Evolutionary conservation across 2,329 filamentous ascomycete genomes (phyloP), one percentile per base, ranked within the genome.

Genomic region (Beauveria varroae): DNA sequence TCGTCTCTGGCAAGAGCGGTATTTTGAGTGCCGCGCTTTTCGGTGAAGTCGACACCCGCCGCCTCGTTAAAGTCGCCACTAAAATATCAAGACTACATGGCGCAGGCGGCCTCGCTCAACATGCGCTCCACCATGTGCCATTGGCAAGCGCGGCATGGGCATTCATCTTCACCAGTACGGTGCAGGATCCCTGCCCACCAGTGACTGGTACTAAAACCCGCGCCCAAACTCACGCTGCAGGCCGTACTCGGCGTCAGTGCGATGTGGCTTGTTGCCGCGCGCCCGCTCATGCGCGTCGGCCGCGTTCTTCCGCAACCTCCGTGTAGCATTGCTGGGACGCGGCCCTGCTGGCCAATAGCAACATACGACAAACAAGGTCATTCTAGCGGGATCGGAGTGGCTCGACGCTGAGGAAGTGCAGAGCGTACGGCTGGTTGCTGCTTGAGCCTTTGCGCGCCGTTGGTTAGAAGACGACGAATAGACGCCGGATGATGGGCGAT

Each of bases 251-350:
- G 65, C 10, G 55, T 69, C 52, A 72, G 72, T 66, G 65, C 67
- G 8, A 51, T 67, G 1, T 69, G 67, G 30, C 67, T 65, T 20
- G 67, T 63, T 30, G 9, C 28, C 6, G 65, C 66, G 22, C 66
- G 68, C 59, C 61, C 67, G 18, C 50, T 67, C 6, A 63, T 71
- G 50, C 63, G 64, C 4, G 57, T 67, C 5, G 63, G 63, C 5
- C 64, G 65, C 24, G 61, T 73, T 7, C 60, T 73, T 14, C 68
- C 69, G 5, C 68, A 72, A 20, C 67, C 71, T 50, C 70, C 69
- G 26, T 70, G 68, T 60, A 69, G 66, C 20, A 69, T 72, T 28
- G 69, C 68, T 0, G 69, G 69, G 5, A 64, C 7, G 70, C 69
- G 0, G 65, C 66, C 4, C 60, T 72, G 52, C 52, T 73, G 10